Base-by-base conservation (phyloP, 2,329 filamentous ascomycete species). In the Aureobasidium sp. region DNA sequence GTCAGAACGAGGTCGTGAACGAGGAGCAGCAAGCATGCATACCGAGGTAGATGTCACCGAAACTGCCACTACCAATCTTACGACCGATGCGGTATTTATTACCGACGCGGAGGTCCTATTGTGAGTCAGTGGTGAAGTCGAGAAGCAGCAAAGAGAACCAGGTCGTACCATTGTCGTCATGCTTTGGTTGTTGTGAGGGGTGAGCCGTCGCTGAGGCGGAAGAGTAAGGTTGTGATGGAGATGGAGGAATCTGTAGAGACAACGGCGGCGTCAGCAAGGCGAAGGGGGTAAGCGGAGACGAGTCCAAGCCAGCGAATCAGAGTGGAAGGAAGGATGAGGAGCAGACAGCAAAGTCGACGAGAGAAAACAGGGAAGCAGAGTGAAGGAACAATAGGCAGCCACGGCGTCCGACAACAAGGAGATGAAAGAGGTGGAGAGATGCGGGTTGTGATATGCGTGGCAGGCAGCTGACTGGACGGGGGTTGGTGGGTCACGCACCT, bases 61-160 rank as follows among this genome's bases (percentile, higher is more conserved):
- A 99, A 73, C 88, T 92, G 69, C 94, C 94, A 70, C 91, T 96
- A 70, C 94, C 94, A 73, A 99, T 99, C 85, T 99, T 99, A 72
- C 94, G 91, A 76, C 94, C 94, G 78, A 99, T 97, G 72, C 94
- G 91, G 86, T 99, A 99, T 76, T 99, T 97, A 78, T 97, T 97
- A 79, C 94, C 94, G 79, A 99, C 94, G 74, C 94, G 91, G 72
- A 99, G 87, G 86, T 99, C 94, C 93, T 97, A 72, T 59, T 44
- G 61, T 27, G 49, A 17, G 67, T 77, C 70, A 77, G 73, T 22
- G 42, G 20, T n/a, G 20, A 37, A 25, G 57, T 34, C 14, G 72
- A 71, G 70, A 71, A 71, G 72, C 69, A 70, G 69, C 69, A 62
- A 47, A 53, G 14, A 11, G 27, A 25, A 31, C 8, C 14, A 45